Base-by-base conservation (phyloP, 495 filamentous ascomycete species). In the Podospora didyma region DNA sequence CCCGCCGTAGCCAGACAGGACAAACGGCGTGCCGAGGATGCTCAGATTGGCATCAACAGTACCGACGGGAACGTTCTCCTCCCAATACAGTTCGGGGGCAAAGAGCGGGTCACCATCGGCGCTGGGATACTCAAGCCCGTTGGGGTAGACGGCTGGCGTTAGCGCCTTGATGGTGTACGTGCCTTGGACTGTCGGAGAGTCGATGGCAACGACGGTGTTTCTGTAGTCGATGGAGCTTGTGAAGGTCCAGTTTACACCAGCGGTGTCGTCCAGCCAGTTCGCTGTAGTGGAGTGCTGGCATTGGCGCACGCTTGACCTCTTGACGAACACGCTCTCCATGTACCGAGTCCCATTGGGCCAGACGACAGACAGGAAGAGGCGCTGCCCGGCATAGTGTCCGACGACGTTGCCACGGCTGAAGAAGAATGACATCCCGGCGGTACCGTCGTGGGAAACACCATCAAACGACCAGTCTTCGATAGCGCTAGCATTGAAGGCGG, bases 291-390 rank as follows among this genome's bases (percentile, higher is more conserved):
- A 16, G 35, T 42, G n/a, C 4, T 16, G 31, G 31, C 50, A 53
- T 10, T 16, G n/a, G n/a, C 21, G 16, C 3, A 53, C n/a, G 7
- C 17, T 53, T 19, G 50, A 53, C 37, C 19, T 24, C 1, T 42
- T 7, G n/a, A 41, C 31, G 19, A 41, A 53, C 10, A n/a, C 21
- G 50, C n/a, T 21, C 31, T 39, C 35, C 50, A 53, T 53, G 50
- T 39, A 42, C 19, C 50, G n/a, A 14, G 50, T 53, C 34, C 50
- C 50, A n/a, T 53, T 53, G 35, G 50, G 50, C 50, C 50, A 53
- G 20, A 44, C 50, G 19, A 44, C 31, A 17, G 31, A 17, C 17
- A 53, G 14, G 34, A 53, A 53, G 17, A 53, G n/a, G 21, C 50
- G 50, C 35, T 53, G 50, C 31, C 34, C 50, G n/a, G 20, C 31